Conservation (phyloP, 179 eudicot species). For the Actinidia chinensis region DNA sequence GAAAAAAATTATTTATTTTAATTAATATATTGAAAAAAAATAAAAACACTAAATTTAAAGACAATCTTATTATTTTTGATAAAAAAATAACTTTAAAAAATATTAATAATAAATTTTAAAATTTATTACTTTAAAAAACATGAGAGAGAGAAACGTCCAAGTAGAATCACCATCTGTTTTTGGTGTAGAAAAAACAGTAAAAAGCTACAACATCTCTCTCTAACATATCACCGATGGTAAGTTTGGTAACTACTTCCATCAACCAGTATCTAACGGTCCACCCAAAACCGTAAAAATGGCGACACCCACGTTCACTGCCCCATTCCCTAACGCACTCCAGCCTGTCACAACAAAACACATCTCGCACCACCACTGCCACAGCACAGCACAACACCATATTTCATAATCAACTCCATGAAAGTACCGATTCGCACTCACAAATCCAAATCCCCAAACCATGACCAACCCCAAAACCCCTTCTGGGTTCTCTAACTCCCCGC, state of each 20-base stretch:
- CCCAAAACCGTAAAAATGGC: slow-evolving; percentile 30
- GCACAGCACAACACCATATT: neutral
- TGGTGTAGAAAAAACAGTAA: too few species aligned
- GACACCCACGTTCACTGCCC: slow-evolving; percentile 39
- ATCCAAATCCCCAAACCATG: slow-evolving; percentile 23
- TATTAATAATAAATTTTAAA: too few species aligned
- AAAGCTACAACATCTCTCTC: too few species aligned
- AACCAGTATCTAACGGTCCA: slow-evolving; percentile 2
- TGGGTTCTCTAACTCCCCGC: slow-evolving; percentile 22
- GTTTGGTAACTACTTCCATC: neutral
- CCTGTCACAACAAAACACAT: slow-evolving; percentile 11
- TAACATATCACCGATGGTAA: too few species aligned
- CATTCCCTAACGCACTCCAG: slow-evolving; percentile 19
- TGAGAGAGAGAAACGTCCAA: too few species aligned
- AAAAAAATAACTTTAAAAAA: too few species aligned
- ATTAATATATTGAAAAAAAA: too few species aligned
- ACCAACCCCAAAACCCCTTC: slow-evolving; percentile 1
- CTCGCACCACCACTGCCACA: slow-evolving; percentile 12
- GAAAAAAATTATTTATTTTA: too few species aligned
- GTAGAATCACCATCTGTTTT: too few species aligned
- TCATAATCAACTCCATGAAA: slow-evolving; percentile 31
- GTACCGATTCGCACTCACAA: neutral
- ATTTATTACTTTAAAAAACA: too few species aligned
- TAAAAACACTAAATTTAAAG: too few species aligned
- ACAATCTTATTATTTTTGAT: too few species aligned